phyloP scores from a whole-genome alignment of 306 rosid genomes.

The Quercus aquifolioides region DNA sequence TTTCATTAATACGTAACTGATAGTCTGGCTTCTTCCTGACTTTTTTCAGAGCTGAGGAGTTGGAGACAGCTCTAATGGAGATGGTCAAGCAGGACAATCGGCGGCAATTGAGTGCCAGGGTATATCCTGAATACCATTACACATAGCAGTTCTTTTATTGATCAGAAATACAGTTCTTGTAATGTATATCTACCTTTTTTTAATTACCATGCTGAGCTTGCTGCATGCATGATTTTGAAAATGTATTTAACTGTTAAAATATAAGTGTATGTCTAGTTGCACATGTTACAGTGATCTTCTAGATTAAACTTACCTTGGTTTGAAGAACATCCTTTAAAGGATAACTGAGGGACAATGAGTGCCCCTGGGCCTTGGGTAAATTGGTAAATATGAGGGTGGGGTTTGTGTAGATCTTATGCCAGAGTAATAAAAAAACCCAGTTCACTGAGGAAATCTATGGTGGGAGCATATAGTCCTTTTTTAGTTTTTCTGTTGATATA shows the following conservation, averaged over 20 bases:
- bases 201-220: neutral
- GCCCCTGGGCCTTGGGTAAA: neutral
- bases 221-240: neutral
- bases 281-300: neutral
- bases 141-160: neutral
- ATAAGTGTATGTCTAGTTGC: neutral
- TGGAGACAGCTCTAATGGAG: constrained; percentile 98
- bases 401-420: neutral
- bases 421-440: neutral
- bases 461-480: neutral
- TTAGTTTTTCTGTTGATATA: neutral
- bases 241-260: neutral
- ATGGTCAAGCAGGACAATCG: constrained; percentile 96
- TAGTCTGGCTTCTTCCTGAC: constrained; percentile 9
- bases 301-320: too few species aligned
- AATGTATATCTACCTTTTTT: constrained; percentile 9
- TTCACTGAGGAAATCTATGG: neutral
- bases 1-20: constrained; percentile 17
- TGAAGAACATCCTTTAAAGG: neutral
- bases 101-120: constrained; percentile 94
- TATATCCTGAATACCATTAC: constrained; percentile 24
- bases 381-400: neutral
- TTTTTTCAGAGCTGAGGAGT: constrained; percentile 85
- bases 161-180: neutral
- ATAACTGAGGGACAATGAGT: neutral